These are phyloP conservation scores for Tolypocladium sp. DNA, from an alignment of 2,329 filamentous ascomycete species.

Conservation along the genomic window DNA sequence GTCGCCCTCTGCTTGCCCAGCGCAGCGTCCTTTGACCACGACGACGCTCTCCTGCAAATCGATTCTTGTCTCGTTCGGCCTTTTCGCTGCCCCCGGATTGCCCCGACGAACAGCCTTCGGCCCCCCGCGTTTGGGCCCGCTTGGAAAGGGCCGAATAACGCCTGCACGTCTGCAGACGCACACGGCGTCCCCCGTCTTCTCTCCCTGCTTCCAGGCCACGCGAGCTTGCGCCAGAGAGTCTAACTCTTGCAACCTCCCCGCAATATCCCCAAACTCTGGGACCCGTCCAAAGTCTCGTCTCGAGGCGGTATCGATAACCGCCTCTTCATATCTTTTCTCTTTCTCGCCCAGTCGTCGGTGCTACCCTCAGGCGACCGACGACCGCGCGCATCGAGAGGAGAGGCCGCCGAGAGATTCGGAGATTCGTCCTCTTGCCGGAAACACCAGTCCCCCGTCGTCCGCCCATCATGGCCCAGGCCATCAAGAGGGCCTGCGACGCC, in stretches of 20 bases:
- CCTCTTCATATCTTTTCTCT: not conserved
- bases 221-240: conserved; percentile 1
- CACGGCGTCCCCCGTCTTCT: conserved; percentile 10
- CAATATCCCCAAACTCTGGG: conserved; percentile 13
- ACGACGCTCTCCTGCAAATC: not conserved
- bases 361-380: not conserved
- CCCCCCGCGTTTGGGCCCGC: conserved; percentile 22
- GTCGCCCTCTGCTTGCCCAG: not conserved
- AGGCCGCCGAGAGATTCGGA: not conserved
- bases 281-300: not conserved
- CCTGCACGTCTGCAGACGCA: conserved; percentile 18
- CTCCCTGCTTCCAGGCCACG: conserved; percentile 7
- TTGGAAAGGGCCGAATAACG: conserved; percentile 28
- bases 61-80: not conserved
- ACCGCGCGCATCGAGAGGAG: not conserved
- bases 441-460: not conserved
- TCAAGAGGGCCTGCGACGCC: conserved; percentile 60
- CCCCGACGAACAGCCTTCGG: not conserved
- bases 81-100: conserved; percentile 6
- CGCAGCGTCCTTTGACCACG: not conserved
- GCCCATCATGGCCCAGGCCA: conserved; percentile 37
- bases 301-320: conserved; percentile 4
- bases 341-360: not conserved
- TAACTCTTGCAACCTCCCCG: conserved; percentile 11
- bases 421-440: not conserved